phyloP scores from a whole-genome alignment of 192 early-diverging fungal species.

The Entomortierella lignicola region DNA sequence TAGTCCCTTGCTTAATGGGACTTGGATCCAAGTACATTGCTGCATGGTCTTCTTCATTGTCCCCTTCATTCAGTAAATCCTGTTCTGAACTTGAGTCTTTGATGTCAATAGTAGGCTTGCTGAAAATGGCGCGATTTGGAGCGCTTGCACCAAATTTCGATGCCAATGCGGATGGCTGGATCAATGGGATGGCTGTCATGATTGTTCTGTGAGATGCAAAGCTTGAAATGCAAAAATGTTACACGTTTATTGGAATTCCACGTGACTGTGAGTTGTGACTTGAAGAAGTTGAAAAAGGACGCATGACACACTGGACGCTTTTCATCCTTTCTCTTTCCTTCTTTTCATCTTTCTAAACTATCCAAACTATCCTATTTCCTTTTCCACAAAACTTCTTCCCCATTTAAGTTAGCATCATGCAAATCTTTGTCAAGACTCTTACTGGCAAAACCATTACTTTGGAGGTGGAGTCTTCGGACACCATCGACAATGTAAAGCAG shows the following conservation, averaged over 20 bases:
- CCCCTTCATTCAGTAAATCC: slow-evolving; percentile 16
- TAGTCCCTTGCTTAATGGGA: slow-evolving; percentile 33
- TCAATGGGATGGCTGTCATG: slow-evolving; percentile 40
- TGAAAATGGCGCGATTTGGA: slow-evolving; percentile 29
- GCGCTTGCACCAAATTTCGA: slow-evolving; percentile 7
- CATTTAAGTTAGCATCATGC: slow-evolving; percentile 52
- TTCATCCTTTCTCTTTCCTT: not conserved
- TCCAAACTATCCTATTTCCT: not conserved
- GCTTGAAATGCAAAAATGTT: not conserved
- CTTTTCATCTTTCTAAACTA: slow-evolving; percentile 4
- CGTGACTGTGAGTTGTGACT: not conserved
- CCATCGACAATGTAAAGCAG: slow-evolving; percentile 85
- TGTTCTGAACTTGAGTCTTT: slow-evolving; percentile 2
- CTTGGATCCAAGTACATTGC: slow-evolving; percentile 32
- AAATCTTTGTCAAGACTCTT: slow-evolving; percentile 86
- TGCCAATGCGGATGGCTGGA: slow-evolving; percentile 32
- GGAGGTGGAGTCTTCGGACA: slow-evolving; percentile 76
- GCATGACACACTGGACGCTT: not conserved
- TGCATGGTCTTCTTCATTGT: slow-evolving; percentile 15
- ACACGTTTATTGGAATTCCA: not conserved
- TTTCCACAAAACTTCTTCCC: not conserved
- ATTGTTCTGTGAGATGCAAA: not conserved
- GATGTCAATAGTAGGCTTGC: slow-evolving; percentile 28
- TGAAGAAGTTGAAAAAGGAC: not conserved
- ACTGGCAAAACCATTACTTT: slow-evolving; percentile 99